Conservation (phyloP, 257 asterid genomes). For the Echites panduratus region DNA sequence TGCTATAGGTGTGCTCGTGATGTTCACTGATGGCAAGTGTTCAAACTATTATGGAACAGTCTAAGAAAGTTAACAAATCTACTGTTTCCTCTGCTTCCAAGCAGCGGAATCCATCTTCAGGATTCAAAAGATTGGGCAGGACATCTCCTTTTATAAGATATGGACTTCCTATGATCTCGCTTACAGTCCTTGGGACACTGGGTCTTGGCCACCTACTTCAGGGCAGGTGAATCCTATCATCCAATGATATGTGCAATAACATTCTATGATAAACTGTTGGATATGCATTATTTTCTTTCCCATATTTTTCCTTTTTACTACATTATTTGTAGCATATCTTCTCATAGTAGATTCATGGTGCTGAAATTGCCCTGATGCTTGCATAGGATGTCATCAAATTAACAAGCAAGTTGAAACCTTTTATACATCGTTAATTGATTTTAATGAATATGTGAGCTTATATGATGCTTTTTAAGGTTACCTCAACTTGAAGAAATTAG, state of each 20-base stretch:
- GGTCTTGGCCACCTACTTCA: constrained; percentile 94
- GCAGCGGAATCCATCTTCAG: constrained; percentile 23
- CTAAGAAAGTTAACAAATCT: constrained; percentile 8
- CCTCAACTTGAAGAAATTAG: background rate
- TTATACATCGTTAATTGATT: background rate
- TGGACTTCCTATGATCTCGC: constrained; percentile 93
- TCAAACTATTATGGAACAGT: constrained; percentile 17
- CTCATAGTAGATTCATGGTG: background rate
- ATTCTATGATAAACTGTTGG: background rate
- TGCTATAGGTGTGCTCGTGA: constrained; percentile 1
- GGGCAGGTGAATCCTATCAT: constrained; percentile 64
- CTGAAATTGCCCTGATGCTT: background rate
- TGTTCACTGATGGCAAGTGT: constrained; percentile 13
- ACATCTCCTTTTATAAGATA: constrained; percentile 72
- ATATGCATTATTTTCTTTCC: background rate
- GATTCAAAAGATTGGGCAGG: constrained; percentile 78
- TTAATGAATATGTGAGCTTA: background rate
- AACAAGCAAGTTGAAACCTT: background rate
- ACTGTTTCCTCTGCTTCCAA: background rate
- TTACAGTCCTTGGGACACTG: constrained; percentile 79
- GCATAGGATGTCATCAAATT: background rate
- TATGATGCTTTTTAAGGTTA: background rate
- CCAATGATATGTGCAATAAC: background rate
- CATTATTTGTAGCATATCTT: background rate
- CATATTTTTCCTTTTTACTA: background rate